Evolutionary conservation across 768 basidiomycete genomes (phyloP), one percentile per base, ranked within the genome.

Genomic region (Hemileccinum impolitum): DNA sequence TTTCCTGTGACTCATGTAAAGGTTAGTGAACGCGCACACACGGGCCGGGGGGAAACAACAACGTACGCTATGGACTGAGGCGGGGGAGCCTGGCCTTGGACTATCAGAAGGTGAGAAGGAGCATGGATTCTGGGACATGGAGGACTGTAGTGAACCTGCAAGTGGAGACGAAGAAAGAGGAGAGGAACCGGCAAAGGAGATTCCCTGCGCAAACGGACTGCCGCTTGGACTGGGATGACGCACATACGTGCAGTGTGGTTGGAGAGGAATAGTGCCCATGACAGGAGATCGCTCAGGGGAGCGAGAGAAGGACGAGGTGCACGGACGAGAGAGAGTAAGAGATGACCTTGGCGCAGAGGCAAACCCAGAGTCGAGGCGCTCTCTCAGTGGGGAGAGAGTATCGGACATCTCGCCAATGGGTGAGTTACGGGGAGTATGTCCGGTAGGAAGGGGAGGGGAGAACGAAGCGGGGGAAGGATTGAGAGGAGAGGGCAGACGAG

Each of bases 401-500:
- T 57, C 58, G 9, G 48, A 47, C 35, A 48, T 49, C 34, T 60
- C 61, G 6, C 28, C 28, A 2, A 42, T 21, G 11, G 54, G 52
- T 10, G 54, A 56, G 45, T 53, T 41, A 21, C 41, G 35, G 8
- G 48, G 44, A 4, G 46, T 48, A 30, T 42, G 28, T 17, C 47
- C 45, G 9, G 25, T 23, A 2, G 46, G 30, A 2, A 39, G 30
- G 18, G 38, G 38, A 14, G 48, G 45, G 37, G 44, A 36, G 23
- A 53, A 52, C 12, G 48, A 42, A 18, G 43, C 51, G 9, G 47
- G 46, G 39, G 58, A 48, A 1, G 61, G 62, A 14, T 61, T 61
- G 17, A 66, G 51, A 38, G 59, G 66, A 12, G 62, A 68, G 5
- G 67, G 46, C 12, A 54, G 55, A 28, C 55, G 54, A 6, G 57